Percentiles rank a stretch among this genome's conserved stretches.
phyloP scores from a whole-genome alignment of 257 asterid species.

The Lycium barbarum region DNA sequence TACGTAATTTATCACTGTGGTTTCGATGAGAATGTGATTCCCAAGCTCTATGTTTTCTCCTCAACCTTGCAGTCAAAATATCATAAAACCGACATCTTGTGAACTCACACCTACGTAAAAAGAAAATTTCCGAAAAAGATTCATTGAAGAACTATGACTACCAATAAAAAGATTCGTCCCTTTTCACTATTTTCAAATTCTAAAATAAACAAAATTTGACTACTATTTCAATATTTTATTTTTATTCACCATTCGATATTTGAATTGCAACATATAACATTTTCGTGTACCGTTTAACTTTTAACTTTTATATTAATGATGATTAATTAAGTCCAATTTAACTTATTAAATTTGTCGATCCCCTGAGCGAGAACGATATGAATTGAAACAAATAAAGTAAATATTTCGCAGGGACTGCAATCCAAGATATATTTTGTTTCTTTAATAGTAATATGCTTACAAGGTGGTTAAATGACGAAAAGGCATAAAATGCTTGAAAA shows the following conservation, averaged over 20 bases:
- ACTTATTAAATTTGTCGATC: neutral
- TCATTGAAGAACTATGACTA: neutral
- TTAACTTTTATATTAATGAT: too few relatives aligned
- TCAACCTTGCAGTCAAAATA: neutral
- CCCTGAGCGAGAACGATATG: too few relatives aligned
- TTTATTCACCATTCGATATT: neutral
- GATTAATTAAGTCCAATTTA: neutral
- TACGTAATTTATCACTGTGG: neutral
- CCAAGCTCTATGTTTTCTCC: neutral
- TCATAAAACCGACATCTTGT: neutral
- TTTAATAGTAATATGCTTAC: neutral
- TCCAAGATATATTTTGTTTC: neutral
- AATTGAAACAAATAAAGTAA: too few relatives aligned
- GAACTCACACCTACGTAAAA: neutral
- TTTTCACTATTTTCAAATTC: neutral
- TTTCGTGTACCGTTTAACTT: too few relatives aligned
- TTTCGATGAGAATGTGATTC: neutral
- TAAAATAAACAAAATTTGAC: neutral
- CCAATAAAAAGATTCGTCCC: neutral
- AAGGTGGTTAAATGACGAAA: neutral
- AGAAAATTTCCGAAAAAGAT: neutral
- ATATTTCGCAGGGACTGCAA: neutral
- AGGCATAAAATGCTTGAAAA: neutral
- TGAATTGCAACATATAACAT: too few relatives aligned
- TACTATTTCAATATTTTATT: neutral